Evolutionary conservation across 345 rosid genomes (phyloP), one percentile per base, ranked within the genome.

Genomic region (Populus pruinosa): DNA sequence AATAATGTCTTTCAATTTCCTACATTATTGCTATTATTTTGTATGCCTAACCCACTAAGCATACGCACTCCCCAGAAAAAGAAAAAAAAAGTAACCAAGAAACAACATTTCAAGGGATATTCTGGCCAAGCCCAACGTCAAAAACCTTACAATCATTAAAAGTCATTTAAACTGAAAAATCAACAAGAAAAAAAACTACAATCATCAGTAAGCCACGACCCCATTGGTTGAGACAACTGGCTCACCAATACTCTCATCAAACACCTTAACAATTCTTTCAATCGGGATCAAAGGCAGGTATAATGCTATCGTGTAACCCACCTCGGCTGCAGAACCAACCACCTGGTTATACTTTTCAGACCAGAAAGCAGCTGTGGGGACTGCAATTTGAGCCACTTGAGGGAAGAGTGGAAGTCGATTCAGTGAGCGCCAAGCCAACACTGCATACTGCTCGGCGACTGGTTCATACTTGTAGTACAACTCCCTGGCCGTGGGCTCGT

Each of bases 331-430:
- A 31, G 63, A 76, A 44, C 81, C 59, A 69, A 90, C 92, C 17
- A 64, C 72, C 31, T 80, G 80, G 76, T 94, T 94, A 74, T 94
- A 94, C 87, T 85, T 91, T 20, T 87, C 92, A 1, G 88, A 86
- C 90, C 95, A 93, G 75, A 85, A 87, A 27, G 91, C 91, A 44
- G 86, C 90, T 8, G 88, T 86, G 5, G 95, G 95, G 25, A 88
- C 85, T 13, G 80, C 83, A 6, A 89, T 41, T 44, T 87, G 81
- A 44, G 94, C 91, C 84, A 88, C 78, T 63, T 88, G 85, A 7
- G 89, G 88, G 53, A 91, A 87, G 36, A 91, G 38, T 0, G 95
- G 91, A 5, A 91, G 77, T 73, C 82, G 78, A 63, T 87, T 91
- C 82, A 91, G 81, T 76, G 78, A 62, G 18, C 86, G 76, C 92